Conservation (phyloP, 2,329 filamentous ascomycete genomes). For the Coleophoma cylindrospora region DNA sequence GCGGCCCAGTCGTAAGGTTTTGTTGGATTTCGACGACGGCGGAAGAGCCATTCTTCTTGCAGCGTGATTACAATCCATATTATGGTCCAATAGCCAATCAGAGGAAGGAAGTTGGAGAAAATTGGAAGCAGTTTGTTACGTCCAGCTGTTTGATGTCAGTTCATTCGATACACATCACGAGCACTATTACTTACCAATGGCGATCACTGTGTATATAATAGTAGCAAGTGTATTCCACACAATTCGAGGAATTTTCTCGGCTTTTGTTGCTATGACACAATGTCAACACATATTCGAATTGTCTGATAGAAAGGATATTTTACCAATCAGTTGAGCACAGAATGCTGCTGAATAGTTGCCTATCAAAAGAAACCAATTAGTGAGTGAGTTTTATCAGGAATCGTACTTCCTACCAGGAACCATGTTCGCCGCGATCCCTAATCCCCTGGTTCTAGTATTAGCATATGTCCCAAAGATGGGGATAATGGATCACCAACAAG, state of each 20-base stretch:
- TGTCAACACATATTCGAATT: no score
- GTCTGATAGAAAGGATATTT: no score
- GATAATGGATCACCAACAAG: background rate
- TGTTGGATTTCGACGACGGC: conserved; percentile 22
- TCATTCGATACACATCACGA: background rate
- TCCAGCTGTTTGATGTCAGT: background rate
- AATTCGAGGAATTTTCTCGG: background rate
- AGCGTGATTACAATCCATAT: conserved; percentile 30
- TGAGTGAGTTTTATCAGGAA: no score
- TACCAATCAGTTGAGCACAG: background rate
- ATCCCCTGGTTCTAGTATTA: background rate
- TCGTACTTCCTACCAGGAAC: background rate
- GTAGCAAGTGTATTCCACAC: background rate
- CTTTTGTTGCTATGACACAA: background rate
- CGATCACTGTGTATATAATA: background rate
- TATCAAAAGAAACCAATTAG: background rate
- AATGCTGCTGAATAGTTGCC: background rate
- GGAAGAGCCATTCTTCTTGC: conserved; percentile 62
- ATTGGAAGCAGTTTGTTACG: background rate
- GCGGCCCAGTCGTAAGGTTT: conserved; percentile 50
- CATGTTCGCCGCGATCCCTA: background rate
- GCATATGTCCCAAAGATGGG: background rate
- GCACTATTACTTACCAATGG: background rate
- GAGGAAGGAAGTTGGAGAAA: background rate
- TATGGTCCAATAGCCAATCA: background rate